These are phyloP conservation scores for Zarea fungicola DNA, from an alignment of 2,329 filamentous ascomycete species.

Conservation along the genomic window DNA sequence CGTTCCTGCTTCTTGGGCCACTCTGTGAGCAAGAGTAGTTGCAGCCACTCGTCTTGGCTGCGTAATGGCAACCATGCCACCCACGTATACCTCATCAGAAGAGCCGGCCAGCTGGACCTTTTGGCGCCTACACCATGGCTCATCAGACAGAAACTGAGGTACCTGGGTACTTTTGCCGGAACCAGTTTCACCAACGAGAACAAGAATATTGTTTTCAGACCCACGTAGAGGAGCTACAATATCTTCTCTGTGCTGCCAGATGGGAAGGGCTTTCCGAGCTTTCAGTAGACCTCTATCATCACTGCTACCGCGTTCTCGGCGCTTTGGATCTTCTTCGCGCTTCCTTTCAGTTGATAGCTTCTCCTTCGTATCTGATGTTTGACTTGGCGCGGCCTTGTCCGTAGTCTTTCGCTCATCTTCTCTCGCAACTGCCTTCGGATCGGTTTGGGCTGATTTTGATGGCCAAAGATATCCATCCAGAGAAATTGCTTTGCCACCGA, in stretches of 20 bases:
- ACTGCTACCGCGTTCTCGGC: constrained; percentile 1
- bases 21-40: constrained; percentile 81
- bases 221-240: constrained; percentile 59
- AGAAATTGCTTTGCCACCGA: constrained; percentile 45
- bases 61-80: constrained; percentile 85
- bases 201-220: constrained; percentile 62
- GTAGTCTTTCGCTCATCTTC: not conserved
- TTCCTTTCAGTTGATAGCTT: constrained; percentile 2
- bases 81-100: constrained; percentile 47
- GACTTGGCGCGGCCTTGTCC: not conserved
- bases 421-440: constrained; percentile 10
- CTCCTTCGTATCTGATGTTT: not conserved
- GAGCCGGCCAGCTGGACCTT: constrained; percentile 43
- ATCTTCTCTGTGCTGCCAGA: constrained; percentile 67
- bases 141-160: constrained; percentile 76
- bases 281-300: constrained; percentile 33
- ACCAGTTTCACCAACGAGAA: constrained; percentile 90
- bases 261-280: constrained; percentile 66
- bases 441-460: constrained; percentile 25
- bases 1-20: constrained; percentile 68
- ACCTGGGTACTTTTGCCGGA: constrained; percentile 97
- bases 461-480: constrained; percentile 44
- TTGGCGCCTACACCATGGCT: constrained; percentile 70
- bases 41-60: constrained; percentile 92
- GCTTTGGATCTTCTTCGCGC: constrained; percentile 12